Percentiles rank a stretch among this genome's conserved stretches.
These are phyloP conservation scores for Moelleriella libera DNA, from an alignment of 2,329 filamentous ascomycete species.

Conservation along the genomic window DNA sequence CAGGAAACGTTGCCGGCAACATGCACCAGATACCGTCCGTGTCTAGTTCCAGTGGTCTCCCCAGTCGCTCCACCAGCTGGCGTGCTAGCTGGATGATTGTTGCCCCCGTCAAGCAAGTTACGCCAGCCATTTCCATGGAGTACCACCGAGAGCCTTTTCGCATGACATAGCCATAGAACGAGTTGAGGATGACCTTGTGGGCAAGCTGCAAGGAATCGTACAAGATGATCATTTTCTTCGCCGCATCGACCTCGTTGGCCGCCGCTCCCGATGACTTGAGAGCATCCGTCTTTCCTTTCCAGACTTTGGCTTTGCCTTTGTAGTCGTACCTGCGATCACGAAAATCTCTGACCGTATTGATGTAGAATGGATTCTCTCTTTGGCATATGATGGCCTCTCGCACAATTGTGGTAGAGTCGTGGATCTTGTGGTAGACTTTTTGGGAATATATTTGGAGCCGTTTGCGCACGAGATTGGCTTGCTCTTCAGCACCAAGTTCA, in stretches of 20 bases:
- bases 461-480: constrained; percentile 68
- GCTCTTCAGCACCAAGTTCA: constrained; percentile 70
- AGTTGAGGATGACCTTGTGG: constrained; percentile 98
- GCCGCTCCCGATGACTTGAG: constrained; percentile 73
- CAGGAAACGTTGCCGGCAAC: constrained; percentile 86
- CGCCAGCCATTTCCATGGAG: constrained; percentile 97
- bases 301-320: constrained; percentile 94
- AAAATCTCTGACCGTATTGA: constrained; percentile 90
- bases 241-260: constrained; percentile 67
- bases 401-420: constrained; percentile 83
- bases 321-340: constrained; percentile 96
- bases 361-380: constrained; percentile 95
- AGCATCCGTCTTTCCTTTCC: constrained; percentile 90
- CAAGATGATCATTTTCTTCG: constrained; percentile 96
- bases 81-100: constrained; percentile 95
- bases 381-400: constrained; percentile 97
- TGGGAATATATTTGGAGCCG: constrained; percentile 86
- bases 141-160: constrained; percentile 98
- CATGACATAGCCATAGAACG: constrained; percentile 99
- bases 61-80: constrained; percentile 83
- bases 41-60: constrained; percentile 83
- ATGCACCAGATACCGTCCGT: constrained; percentile 99
- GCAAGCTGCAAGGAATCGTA: constrained; percentile 94
- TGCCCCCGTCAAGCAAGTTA: constrained; percentile 91
- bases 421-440: constrained; percentile 99